Evolutionary conservation across 257 asterid species (phyloP).

Genomic region (Solanum chmielewskii): DNA sequence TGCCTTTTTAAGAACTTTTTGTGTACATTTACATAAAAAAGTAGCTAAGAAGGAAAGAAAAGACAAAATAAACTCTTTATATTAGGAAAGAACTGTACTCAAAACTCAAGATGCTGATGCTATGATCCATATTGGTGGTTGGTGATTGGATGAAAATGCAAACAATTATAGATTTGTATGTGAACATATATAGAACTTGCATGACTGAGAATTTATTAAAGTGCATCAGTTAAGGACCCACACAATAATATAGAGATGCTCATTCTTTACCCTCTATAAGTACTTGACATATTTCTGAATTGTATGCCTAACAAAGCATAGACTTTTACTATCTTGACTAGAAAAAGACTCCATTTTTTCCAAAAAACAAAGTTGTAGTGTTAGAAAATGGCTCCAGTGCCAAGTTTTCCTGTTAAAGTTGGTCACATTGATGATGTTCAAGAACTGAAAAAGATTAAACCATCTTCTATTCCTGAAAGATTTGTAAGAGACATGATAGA

Average conservation of each 20-base stretch:
- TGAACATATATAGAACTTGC: slow-evolving; percentile 5
- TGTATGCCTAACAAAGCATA: slow-evolving; percentile 10
- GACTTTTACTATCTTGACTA: neutral
- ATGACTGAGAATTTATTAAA: slow-evolving; percentile 17
- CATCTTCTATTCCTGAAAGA: slow-evolving; percentile 58
- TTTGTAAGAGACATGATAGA: slow-evolving; percentile 57
- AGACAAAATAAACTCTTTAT: neutral
- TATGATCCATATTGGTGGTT: neutral
- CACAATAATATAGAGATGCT: slow-evolving; percentile 3
- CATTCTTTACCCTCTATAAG: slow-evolving; percentile 32
- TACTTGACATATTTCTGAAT: slow-evolving; percentile 10
- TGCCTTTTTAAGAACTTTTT: neutral
- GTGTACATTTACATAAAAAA: neutral
- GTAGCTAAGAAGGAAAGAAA: neutral
- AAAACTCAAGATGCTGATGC: neutral
- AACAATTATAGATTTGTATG: neutral
- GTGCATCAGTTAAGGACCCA: slow-evolving; percentile 16
- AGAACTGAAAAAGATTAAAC: slow-evolving; percentile 45
- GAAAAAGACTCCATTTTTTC: neutral
- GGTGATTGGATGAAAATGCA: neutral
- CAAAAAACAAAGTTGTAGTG: neutral
- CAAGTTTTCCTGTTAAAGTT: slow-evolving; percentile 40
- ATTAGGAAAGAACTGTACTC: neutral
- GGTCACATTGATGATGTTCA: slow-evolving; percentile 95
- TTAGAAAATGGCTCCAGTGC: slow-evolving; percentile 50